phyloP scores from a whole-genome alignment of 768 basidiomycete genomes.

The Rhodotorula paludigena region DNA sequence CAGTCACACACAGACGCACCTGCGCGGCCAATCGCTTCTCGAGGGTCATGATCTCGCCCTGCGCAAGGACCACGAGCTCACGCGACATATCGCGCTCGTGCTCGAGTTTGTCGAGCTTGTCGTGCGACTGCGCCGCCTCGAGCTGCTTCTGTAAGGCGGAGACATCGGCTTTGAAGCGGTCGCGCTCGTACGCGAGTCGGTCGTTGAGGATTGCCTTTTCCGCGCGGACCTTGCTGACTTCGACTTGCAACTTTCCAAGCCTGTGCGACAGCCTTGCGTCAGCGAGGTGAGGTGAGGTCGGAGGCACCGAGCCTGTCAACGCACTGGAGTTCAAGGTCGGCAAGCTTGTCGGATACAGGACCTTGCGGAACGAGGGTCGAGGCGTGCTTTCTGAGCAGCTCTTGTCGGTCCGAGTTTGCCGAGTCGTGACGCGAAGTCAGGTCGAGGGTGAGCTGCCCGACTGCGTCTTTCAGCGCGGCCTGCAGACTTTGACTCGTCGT shows the following conservation, averaged over 20 bases:
- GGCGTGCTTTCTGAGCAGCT: neutral
- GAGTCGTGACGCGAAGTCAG: conserved; percentile 8
- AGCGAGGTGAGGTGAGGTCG: too few species aligned
- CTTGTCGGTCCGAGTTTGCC: neutral
- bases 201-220: conserved; percentile 18
- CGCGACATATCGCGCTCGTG: neutral
- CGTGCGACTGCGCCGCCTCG: neutral
- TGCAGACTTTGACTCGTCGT: neutral
- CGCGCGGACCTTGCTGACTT: conserved; percentile 13
- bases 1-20: neutral
- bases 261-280: neutral
- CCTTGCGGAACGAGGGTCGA: neutral
- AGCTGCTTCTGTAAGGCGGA: too few species aligned
- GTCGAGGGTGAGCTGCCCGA: conserved; percentile 17
- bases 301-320: neutral
- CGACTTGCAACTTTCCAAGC: conserved; percentile 20
- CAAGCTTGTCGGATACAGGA: neutral
- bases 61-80: neutral
- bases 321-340: conserved; percentile 18
- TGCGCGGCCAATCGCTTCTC: conserved; percentile 22
- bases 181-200: too few species aligned
- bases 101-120: neutral
- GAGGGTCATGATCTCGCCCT: neutral
- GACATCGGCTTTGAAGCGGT: too few species aligned
- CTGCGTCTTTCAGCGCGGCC: neutral